Evolutionary conservation across 495 filamentous ascomycete genomes (phyloP), one percentile per base, ranked within the genome.

Genomic region (Neurospora tetraspora): DNA sequence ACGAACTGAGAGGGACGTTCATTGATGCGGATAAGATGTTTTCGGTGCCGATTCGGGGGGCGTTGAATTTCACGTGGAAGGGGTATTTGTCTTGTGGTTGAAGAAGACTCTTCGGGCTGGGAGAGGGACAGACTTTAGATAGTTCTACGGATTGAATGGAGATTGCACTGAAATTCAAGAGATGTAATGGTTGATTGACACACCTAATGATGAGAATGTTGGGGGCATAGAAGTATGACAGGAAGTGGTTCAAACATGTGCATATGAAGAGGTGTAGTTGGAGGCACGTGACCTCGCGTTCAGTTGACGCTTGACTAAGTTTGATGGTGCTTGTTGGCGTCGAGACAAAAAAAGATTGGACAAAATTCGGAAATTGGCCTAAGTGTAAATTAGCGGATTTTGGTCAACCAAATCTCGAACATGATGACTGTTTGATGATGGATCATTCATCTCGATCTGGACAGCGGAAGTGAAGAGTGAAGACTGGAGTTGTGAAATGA

Each of bases 11-110:
- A 14, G 70, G 70, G 38, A 36, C 42, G 40, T 71, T 71, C 40
- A 45, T 71, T 16, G 70, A 71, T 20, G 38, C 70, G 20, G 40
- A 71, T 4, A 71, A 71, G 70, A 53, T 27, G 38, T 71, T 71
- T 71, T 18, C 10, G 11, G 70, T 71, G n/a, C 34, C 70, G 23
- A 71, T 71, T 18, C n/a, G 70, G 5, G 70, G 70, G 10, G 70
- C 70, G 38, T 10, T 59, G 70, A 36, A 71, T 59, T 71, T 45
- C 40, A 38, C 42, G 2, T 45, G 47, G 70, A 71, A 36, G 42
- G 39, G 70, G 36, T 71, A 45, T 10, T 37, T 71, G 38, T 39
- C 34, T 34, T 71, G 70, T 47, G 45, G 45, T 53, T 53, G 43
- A 23, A 10, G 45, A 8, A 6, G 40, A 2, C 40, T 16, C 8